Base-by-base conservation (phyloP, 768 basidiomycete species). In the Boletus coccyginus region DNA sequence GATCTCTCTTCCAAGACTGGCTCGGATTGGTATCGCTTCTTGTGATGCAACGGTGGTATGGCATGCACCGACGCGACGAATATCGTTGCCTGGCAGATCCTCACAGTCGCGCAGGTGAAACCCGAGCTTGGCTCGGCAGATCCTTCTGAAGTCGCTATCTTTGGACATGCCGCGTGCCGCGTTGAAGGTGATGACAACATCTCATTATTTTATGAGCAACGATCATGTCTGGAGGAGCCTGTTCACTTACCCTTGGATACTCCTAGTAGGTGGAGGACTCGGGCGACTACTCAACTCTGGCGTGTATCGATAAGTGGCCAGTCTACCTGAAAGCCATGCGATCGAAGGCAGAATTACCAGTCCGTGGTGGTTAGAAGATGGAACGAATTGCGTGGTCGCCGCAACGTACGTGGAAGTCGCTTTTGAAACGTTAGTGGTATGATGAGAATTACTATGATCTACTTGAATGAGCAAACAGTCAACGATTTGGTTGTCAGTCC, bases 401-500 rank as follows among this genome's bases (percentile, higher is more conserved):
- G 41, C 50, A 33, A 35, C n/a, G 50, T 63, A 50, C 33, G 50
- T 36, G 31, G 2, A 39, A 32, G 19, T 14, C 16, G 39, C 13
- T 11, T 40, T 16, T 36, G 41, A n/a, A 24, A 7, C 21, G 13
- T 53, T 17, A 1, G 31, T 38, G 38, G 13, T 24, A 10, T 8
- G 29, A 32, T 21, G 27, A 19, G 5, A 46, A n/a, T 35, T 19
- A 35, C 52, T 6, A 56, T 58, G 24, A 51, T 60, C 41, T 50
- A 54, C 46, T 40, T 50, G 36, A 52, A 52, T 44, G 38, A 56
- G 55, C 4, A 54, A 42, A 52, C 40, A 29, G 11, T 45, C 17
- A 12, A 11, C 24, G n/a, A 44, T 21, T 48, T 43, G 2, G 33
- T 56, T 51, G 62, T 63, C 52, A 49, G 46, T 57, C n/a, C 16